Base-by-base conservation (phyloP, 2,329 filamentous ascomycete genomes). In the Fusarium keratoplasticum region DNA sequence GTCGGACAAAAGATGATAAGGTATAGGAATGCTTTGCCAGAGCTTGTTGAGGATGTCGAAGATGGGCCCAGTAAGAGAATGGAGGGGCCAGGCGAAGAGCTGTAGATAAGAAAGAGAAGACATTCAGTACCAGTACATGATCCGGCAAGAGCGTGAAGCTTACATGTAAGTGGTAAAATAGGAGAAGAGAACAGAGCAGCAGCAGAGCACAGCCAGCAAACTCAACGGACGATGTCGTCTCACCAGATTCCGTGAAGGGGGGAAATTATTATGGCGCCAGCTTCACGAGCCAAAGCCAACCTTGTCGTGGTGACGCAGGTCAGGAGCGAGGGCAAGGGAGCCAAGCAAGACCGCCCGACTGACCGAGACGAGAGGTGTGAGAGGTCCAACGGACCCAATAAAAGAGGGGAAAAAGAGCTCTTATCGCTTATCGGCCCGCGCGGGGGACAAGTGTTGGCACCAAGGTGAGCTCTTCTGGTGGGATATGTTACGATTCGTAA, bases 81-180 rank as follows among this genome's bases (percentile, higher is more conserved):
- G 75, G 78, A 82, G 66, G 69, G 81, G 80, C 75, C 77, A 76
- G 59, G 73, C 67, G 36, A 81, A 75, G 74, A 79, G 69, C 67
- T 77, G 68, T 67, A 79, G 75, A 75, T 74, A 64, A 70, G 74
- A 66, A 38, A 72, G 54, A 35, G 73, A 69, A 71, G 76, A 77
- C 75, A 77, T 81, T 77, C 72, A 82, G 69, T 66, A 63, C 64
- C 61, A 62, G 65, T 44, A 55, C 61, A 67, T 66, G 59, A 59
- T 40, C 20, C 66, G 69, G 61, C 59, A 44, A 44, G 22, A 67
- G 22, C 20, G 50, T 35, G 36, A 55, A 54, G 71, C 71, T 73
- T 71, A 74, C 71, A 72, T 52, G 47, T 29, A 52, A 29, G 22
- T 47, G 16, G 60, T 60, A 50, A 64, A 70, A 59, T 58, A 71